These are phyloP conservation scores for Cladophialophora yegresii DNA, from an alignment of 2,329 filamentous ascomycete genomes.

Conservation along the genomic window DNA sequence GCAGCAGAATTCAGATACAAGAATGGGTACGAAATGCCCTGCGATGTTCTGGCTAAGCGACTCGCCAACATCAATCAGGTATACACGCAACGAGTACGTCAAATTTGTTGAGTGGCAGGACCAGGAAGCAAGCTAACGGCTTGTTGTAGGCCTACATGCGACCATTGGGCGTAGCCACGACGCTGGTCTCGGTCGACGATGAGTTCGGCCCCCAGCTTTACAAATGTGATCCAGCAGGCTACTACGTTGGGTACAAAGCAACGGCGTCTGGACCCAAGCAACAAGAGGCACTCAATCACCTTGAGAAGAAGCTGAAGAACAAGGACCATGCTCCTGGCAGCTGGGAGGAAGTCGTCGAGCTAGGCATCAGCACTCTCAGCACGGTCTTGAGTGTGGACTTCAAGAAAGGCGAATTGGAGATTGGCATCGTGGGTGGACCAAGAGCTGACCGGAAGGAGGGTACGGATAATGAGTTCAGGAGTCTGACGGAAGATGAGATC, in stretches of 20 bases:
- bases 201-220: constrained; percentile 92
- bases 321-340: constrained; percentile 88
- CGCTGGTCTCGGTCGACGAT: constrained; percentile 88
- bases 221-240: constrained; percentile 97
- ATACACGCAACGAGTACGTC: constrained; percentile 87
- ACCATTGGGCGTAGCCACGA: constrained; percentile 92
- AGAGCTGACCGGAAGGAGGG: constrained; percentile 79
- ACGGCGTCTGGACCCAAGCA: constrained; percentile 97
- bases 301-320: constrained; percentile 99
- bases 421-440: constrained; percentile 93
- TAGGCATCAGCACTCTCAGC: constrained; percentile 92
- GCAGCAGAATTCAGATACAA: constrained; percentile 98
- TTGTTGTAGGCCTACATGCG: constrained; percentile 86
- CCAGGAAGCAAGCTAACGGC: constrained; percentile 16
- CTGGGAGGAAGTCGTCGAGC: constrained; percentile 97
- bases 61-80: constrained; percentile 99
- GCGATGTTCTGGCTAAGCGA: constrained; percentile 92
- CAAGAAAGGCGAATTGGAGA: constrained; percentile 98
- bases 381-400: constrained; percentile 98
- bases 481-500: constrained; percentile 94
- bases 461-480: constrained; percentile 76
- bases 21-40: constrained; percentile 99
- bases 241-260: constrained; percentile 98
- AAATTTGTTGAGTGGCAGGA: constrained; percentile 1
- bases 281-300: constrained; percentile 95